Base-by-base conservation (phyloP, 805 yeast genomes). In the Scheffersomyces stipitis region DNA sequence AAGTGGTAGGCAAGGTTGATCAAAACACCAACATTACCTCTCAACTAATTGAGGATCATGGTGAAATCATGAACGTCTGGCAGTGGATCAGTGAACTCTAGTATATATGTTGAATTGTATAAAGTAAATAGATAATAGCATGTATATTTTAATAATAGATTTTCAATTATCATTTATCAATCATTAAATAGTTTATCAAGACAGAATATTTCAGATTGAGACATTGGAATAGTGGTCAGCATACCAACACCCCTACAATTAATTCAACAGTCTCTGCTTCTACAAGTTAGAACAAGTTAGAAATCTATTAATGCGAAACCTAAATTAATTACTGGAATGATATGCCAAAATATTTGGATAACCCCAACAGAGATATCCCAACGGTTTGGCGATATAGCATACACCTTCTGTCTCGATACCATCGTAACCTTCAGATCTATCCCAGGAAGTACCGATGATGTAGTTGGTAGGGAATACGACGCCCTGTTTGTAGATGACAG, bases 41-140 rank as follows among this genome's bases (percentile, higher is more conserved):
- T 13, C 71, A 77, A 26, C 71, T 82, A 37, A 62, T 78, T 38
- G 97, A 89, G 55, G 72, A 81, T 18, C 85, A 83, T 51, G 96
- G 97, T 13, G 96, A 89, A 47, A 85, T 89, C 42, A 78, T 85
- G 73, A 80, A 80, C 53, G 86, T 86, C 24, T 86, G 95, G 87
- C 88, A 87, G 54, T 89, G 96, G 96, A 72, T 81, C 26, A 78
- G 60, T 29, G 60, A 51, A 28, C 34, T 51, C 23, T n/a, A n/a
- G n/a, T n/a, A n/a, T n/a, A n/a, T n/a, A n/a, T n/a, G n/a, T n/a
- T n/a, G n/a, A n/a, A n/a, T n/a, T n/a, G n/a, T n/a, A n/a, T n/a
- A n/a, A n/a, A n/a, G n/a, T n/a, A n/a, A n/a, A n/a, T n/a, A n/a
- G n/a, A n/a, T n/a, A n/a, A n/a, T n/a, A n/a, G n/a, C n/a, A n/a